phyloP scores from a whole-genome alignment of 257 asterid genomes.

The Knoxia roxburghii region DNA sequence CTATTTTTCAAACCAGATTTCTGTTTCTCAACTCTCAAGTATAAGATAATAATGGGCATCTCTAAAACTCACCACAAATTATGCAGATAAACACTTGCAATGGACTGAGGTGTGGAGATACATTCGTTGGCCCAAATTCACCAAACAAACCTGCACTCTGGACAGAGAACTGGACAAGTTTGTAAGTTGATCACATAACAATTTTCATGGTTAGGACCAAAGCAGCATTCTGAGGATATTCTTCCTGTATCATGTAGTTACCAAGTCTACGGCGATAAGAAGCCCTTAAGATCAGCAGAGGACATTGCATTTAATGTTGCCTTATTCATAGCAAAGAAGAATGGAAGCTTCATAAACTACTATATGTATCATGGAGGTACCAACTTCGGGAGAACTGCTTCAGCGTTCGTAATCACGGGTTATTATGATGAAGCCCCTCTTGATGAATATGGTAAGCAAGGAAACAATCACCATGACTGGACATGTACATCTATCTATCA shows the following conservation, averaged over 20 bases:
- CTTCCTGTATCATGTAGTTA: constrained; percentile 32
- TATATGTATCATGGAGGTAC: constrained; percentile 97
- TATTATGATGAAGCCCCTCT: constrained; percentile 81
- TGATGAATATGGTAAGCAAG: constrained; percentile 71
- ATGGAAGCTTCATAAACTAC: constrained; percentile 84
- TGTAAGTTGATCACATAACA: constrained; percentile 35
- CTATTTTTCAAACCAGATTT: background rate
- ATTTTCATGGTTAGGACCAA: background rate
- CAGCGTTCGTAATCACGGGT: constrained; percentile 46
- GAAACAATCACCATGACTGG: background rate
- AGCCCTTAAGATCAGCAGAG: constrained; percentile 46
- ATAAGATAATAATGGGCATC: background rate
- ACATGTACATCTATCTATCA: background rate
- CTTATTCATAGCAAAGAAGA: constrained; percentile 63
- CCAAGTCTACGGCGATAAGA: constrained; percentile 55
- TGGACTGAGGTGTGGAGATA: constrained; percentile 73
- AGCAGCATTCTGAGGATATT: background rate
- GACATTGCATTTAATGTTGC: constrained; percentile 72
- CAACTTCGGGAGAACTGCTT: constrained; percentile 65
- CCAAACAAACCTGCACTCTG: constrained; percentile 85
- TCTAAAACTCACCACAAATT: background rate
- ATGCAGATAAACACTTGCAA: constrained; percentile 84
- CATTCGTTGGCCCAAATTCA: constrained; percentile 86
- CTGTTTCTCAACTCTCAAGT: no score
- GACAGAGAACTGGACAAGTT: constrained; percentile 98